Percentiles rank a stretch among this genome's conserved stretches.
Evolutionary conservation across 2,329 filamentous ascomycete genomes (phyloP).

Genomic region (Simplicillium sp.): DNA sequence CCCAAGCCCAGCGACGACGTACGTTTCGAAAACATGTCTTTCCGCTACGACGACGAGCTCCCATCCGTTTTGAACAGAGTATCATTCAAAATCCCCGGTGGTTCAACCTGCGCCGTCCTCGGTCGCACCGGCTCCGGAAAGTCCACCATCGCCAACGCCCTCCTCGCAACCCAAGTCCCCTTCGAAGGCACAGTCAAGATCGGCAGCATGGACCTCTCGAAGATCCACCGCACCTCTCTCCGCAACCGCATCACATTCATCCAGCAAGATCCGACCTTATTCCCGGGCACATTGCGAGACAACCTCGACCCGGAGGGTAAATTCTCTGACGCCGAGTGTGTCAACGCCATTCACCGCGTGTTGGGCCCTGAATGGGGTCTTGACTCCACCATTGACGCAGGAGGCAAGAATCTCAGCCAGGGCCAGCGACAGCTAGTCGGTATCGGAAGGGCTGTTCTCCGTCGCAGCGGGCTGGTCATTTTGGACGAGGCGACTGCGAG

Average conservation of each 20-base stretch:
- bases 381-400: conserved; percentile 43
- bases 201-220: conserved; percentile 41
- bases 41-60: conserved; percentile 70
- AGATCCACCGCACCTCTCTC: conserved; percentile 44
- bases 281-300: conserved; percentile 47
- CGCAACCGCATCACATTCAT: conserved; percentile 52
- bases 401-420: conserved; percentile 53
- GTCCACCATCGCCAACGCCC: conserved; percentile 58
- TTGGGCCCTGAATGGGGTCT: conserved; percentile 41
- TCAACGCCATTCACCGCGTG: conserved; percentile 46
- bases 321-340: conserved; percentile 41
- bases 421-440: conserved; percentile 54
- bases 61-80: conserved; percentile 63
- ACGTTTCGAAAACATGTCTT: conserved; percentile 65
- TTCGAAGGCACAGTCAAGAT: conserved; percentile 41
- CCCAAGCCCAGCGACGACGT: conserved; percentile 64
- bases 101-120: conserved; percentile 56
- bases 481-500: conserved; percentile 58
- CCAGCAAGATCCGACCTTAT: conserved; percentile 54
- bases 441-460: conserved; percentile 49
- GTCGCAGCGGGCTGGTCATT: conserved; percentile 50
- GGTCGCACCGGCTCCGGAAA: conserved; percentile 84
- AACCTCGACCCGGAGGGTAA: conserved; percentile 62
- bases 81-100: conserved; percentile 61
- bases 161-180: conserved; percentile 47